Conservation (phyloP, 352 stramenopile genomes). For the Pythium pectinolyticum region DNA sequence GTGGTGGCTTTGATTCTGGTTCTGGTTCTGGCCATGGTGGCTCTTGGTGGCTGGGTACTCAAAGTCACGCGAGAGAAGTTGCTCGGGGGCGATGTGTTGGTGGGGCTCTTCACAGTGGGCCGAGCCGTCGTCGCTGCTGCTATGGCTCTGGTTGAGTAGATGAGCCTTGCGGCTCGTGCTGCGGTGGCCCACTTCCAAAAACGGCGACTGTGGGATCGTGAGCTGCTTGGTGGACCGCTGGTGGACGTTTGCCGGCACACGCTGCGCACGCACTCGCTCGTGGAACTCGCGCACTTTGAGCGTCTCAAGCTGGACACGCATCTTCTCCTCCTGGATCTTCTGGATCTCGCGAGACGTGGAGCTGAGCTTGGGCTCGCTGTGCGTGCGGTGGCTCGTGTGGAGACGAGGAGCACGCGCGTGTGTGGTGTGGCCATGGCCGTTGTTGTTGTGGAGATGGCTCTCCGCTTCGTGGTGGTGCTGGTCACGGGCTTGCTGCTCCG, state of each 20-base stretch:
- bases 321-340: slow-evolving; percentile 73
- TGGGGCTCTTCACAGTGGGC: slow-evolving; percentile 12
- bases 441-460: neutral
- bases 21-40: neutral
- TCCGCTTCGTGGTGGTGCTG: slow-evolving; percentile 39
- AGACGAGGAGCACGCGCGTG: slow-evolving; percentile 53
- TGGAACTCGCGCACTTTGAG: slow-evolving; percentile 81
- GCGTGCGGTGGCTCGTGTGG: slow-evolving; percentile 37
- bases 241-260: slow-evolving; percentile 63
- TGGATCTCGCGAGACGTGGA: slow-evolving; percentile 77
- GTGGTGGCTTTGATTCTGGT: neutral
- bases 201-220: slow-evolving; percentile 71
- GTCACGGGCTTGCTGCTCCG: slow-evolving; percentile 58
- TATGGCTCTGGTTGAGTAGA: slow-evolving; percentile 21
- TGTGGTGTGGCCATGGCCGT: slow-evolving; percentile 33
- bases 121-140: slow-evolving; percentile 15
- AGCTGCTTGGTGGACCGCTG: slow-evolving; percentile 81
- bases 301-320: slow-evolving; percentile 62
- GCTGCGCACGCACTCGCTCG: slow-evolving; percentile 67
- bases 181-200: slow-evolving; percentile 61
- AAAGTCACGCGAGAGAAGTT: slow-evolving; percentile 34
- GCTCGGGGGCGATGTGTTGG: slow-evolving; percentile 28
- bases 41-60: slow-evolving; percentile 23
- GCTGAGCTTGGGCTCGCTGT: slow-evolving; percentile 60
- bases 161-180: slow-evolving; percentile 29